These are phyloP conservation scores for Mucor velutinosus DNA, from an alignment of 371 early-diverging fungal genomes.

Conservation along the genomic window DNA sequence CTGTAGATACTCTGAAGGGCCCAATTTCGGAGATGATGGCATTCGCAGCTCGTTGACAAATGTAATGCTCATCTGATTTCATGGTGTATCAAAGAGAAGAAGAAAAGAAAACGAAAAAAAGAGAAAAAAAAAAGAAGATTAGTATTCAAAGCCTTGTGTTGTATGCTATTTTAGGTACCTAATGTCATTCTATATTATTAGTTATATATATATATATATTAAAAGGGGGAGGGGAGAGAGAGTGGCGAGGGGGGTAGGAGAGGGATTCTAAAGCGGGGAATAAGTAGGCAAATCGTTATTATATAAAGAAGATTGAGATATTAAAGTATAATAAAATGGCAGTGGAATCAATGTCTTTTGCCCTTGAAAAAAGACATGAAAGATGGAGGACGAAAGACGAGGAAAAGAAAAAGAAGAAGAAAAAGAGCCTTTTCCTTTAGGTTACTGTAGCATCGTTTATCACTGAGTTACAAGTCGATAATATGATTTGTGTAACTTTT, in stretches of 20 bases:
- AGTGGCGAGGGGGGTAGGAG: neutral
- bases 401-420: neutral
- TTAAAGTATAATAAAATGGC: neutral
- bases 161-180: constrained; percentile 5
- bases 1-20: constrained; percentile 63
- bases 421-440: neutral
- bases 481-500: neutral
- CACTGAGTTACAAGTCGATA: neutral
- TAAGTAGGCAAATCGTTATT: neutral
- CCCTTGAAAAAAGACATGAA: neutral
- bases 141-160: neutral
- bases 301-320: neutral
- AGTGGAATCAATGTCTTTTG: neutral
- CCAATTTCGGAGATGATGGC: constrained; percentile 69
- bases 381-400: neutral
- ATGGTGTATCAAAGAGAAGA: neutral
- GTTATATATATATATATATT: neutral
- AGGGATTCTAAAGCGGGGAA: constrained; percentile 1
- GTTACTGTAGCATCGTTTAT: neutral
- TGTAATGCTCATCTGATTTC: constrained; percentile 56
- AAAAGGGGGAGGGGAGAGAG: neutral
- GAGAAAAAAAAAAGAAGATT: constrained; percentile 2
- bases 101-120: neutral
- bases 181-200: constrained; percentile 10
- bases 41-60: constrained; percentile 69